Evolutionary conservation across 2,329 filamentous ascomycete species (phyloP).

Genomic region (Davidsoniella eucalypti): DNA sequence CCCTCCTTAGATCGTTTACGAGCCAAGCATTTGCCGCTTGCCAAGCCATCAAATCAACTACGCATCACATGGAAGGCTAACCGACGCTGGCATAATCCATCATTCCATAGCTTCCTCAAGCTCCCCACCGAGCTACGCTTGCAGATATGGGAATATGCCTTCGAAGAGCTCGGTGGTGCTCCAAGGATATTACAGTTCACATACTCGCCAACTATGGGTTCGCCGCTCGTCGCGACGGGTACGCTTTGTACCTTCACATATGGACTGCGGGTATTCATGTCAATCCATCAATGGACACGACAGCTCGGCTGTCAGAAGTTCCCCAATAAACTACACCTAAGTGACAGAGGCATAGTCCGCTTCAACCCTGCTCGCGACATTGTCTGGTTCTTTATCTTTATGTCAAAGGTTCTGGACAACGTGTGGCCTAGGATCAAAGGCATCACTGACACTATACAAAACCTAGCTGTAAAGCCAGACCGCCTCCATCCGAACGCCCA

Average conservation of each 20-base stretch:
- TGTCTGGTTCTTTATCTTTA: conserved; percentile 1
- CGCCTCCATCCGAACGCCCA: background rate
- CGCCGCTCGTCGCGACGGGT: background rate
- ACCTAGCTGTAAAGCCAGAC: background rate
- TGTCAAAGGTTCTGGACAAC: no score
- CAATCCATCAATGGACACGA: conserved; percentile 7
- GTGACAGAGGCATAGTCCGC: background rate
- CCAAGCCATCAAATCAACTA: no score
- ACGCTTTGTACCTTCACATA: background rate
- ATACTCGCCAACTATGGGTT: background rate
- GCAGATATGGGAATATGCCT: conserved; percentile 9
- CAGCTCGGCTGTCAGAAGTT: conserved; percentile 1
- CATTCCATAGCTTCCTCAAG: conserved; percentile 1
- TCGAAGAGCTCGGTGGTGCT: background rate
- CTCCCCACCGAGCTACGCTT: conserved; percentile 4
- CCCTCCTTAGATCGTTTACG: no score
- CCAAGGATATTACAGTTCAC: conserved; percentile 1
- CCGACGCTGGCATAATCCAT: background rate
- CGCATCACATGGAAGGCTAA: no score
- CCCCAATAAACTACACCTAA: background rate
- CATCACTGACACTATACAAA: conserved; percentile 3
- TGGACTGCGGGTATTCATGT: conserved; percentile 5
- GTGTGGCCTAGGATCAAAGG: background rate
- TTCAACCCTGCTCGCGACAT: conserved; percentile 5
- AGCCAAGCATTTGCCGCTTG: no score